Conservation (phyloP, 1,139 yeast species). For the Saccharomyces hybrid region DNA sequence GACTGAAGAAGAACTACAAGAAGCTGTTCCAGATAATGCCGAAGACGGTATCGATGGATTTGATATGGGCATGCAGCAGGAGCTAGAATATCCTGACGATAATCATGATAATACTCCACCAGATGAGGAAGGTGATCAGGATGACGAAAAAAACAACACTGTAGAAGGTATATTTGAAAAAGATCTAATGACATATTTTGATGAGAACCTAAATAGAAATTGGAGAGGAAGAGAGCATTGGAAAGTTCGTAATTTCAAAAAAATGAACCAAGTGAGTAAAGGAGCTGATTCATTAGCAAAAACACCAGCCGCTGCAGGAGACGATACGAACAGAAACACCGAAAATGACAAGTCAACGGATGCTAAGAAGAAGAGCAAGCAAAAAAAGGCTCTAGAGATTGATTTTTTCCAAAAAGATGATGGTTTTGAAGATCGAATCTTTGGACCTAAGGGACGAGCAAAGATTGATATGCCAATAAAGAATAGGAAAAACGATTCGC, state of each 20-base stretch:
- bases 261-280: constrained; percentile 11
- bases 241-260: constrained; percentile 63
- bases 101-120: constrained; percentile 19
- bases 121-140: constrained; percentile 11
- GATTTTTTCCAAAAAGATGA: constrained; percentile 43
- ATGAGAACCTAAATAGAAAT: constrained; percentile 55
- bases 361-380: constrained; percentile 22
- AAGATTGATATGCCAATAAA: constrained; percentile 39
- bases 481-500: constrained; percentile 36
- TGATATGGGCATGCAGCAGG: constrained; percentile 13
- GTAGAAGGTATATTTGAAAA: constrained; percentile 44
- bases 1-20: constrained; percentile 31
- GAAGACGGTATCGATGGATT: constrained; percentile 23
- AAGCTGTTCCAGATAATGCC: constrained; percentile 33
- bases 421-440: constrained; percentile 37
- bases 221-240: constrained; percentile 96
- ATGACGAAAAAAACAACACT: constrained; percentile 1
- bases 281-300: constrained; percentile 9
- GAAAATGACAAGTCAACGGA: constrained; percentile 2
- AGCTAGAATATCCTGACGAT: constrained; percentile 24
- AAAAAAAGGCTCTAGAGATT: constrained; percentile 36
- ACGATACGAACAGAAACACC: neutral
- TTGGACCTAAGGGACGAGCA: constrained; percentile 40
- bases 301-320: neutral
- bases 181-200: constrained; percentile 74